Base-by-base conservation (phyloP, 257 asterid species). In the Solanum medicagineum region DNA sequence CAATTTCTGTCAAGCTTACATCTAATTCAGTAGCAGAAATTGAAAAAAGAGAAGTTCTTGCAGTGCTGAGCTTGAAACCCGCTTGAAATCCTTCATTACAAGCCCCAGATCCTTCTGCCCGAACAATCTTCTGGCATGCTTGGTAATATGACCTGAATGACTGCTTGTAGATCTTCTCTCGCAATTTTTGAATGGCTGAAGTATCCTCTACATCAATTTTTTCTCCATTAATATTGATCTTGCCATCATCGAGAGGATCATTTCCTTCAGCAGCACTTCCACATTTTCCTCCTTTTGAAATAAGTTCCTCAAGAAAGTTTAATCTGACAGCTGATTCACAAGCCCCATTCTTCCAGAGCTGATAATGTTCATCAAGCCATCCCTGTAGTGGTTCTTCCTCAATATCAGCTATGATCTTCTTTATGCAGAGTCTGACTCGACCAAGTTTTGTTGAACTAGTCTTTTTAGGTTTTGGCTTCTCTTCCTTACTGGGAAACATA, bases 371-470 rank as follows among this genome's bases (percentile, higher is more conserved):
- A 89, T 97, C 99, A 85, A 97, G 98, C 99, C 99, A 97, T 87
- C 99, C 99, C 90, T 97, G 99, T 51, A 97, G 7, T 81, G 99
- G 99, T 92, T 97, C 99, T 91, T 97, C 99, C 90, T 97, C 99
- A 84, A 97, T 92, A 81, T 95, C 97, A 90, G 94, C 95, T 75
- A 93, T 93, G 86, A 97, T 89, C 89, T 93, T 95, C 54, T 97
- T 97, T 82, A 95, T 86, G 89, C 93, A 85, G 83, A 95, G 88
- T 90, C 89, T 97, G 84, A 97, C 87, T 87, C 92, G 92, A 81
- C 99, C 99, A 84, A 91, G 80, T 92, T 88, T 94, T 53, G 94
- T 83, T 85, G 95, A 93, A 86, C 96, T 90, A 17, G 93, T 69
- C 88, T 93, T 97, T 90, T 95, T 95, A 65, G 96, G 92, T 89